Base-by-base conservation (phyloP, 2,329 filamentous ascomycete species). In the Nigrospora osmanthi region DNA sequence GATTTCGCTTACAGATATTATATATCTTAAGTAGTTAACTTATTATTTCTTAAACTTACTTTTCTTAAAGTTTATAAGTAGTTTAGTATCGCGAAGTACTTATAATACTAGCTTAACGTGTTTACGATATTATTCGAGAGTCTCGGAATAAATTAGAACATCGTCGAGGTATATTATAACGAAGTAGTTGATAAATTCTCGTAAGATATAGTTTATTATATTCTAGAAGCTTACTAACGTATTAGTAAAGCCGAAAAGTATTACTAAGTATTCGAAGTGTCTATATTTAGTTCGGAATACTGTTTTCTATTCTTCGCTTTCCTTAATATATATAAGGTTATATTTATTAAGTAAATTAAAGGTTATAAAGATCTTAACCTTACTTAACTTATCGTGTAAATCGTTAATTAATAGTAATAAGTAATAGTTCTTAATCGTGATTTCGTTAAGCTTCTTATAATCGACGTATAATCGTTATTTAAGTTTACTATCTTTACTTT, bases 231-330 rank as follows among this genome's bases (percentile, higher is more conserved):
- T 42, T 23, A 45, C 44, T 15, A 43, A 39, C 15, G 44, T 42
- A 17, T 54, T 55, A 12, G 44, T 55, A 33, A 63, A 39, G 2
- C 53, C 48, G 47, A 65, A 64, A 13, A 47, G 49, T 44, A 62
- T 61, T 15, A 63, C 42, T 28, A 55, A 35, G 41, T 61, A 64
- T 39, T 64, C 48, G 47, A 49, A 65, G 32, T 55, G 39, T 5
- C 51, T 46, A 40, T 53, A 61, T 30, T 40, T 37, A 12, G 30
- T 58, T 17, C 47, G 41, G 49, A 64, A 64, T 14, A 43, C 49
- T 10, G 43, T 66, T 41, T 63, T 64, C 48, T 49, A 63, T 51
- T 63, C 42, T 30, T 65, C 42, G 15, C 44, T 45, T 52, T 55
- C 35, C 16, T 38, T 44, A 32, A 62, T 54, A 40, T 35, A 42